phyloP scores from a whole-genome alignment of 83 land plant species.

The Picea mariana region DNA sequence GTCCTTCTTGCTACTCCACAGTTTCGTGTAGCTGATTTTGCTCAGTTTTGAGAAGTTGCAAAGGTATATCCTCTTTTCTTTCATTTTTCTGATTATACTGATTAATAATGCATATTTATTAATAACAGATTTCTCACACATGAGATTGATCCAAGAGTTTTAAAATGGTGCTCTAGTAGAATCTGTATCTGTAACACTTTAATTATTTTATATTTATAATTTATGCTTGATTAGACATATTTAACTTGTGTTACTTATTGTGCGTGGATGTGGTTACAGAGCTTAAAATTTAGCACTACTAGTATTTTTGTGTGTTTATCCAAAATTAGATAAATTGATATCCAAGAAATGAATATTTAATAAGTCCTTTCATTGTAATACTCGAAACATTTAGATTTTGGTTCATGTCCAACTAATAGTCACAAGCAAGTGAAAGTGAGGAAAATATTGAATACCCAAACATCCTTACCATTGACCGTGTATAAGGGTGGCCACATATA shows the following conservation, averaged over 20 bases:
- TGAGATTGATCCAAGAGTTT: slow-evolving; percentile 8
- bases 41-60: slow-evolving; percentile 97
- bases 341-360: neutral
- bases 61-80: slow-evolving; percentile 74
- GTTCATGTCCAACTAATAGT: too few species aligned
- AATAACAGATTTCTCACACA: neutral
- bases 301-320: neutral
- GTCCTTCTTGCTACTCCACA: too few species aligned
- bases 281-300: neutral
- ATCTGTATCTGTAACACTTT: neutral
- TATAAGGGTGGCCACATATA: too few species aligned
- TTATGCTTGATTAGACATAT: neutral
- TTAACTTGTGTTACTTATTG: neutral
- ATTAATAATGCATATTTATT: slow-evolving; percentile 12
- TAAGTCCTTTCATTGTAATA: neutral
- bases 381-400: neutral
- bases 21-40: slow-evolving; percentile 91
- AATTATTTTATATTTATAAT: neutral
- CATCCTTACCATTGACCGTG: too few species aligned
- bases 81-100: slow-evolving; percentile 18
- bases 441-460: too few species aligned
- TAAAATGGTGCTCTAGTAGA: neutral
- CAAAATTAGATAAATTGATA: neutral
- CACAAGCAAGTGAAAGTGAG: too few species aligned
- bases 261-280: neutral